These are phyloP conservation scores for Solanum paucissectum DNA, from an alignment of 257 asterid genomes.

Conservation along the genomic window DNA sequence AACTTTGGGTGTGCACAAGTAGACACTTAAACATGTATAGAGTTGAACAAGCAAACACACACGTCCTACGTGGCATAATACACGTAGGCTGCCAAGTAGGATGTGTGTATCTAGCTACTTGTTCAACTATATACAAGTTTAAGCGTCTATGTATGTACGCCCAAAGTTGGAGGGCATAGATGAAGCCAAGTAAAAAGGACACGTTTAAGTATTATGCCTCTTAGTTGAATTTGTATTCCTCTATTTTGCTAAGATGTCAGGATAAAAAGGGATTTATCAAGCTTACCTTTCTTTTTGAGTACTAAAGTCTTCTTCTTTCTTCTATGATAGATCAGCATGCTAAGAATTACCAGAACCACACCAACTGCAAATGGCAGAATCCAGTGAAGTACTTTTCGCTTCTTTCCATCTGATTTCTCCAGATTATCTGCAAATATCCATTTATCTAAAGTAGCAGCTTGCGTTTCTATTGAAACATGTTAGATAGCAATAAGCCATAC, in stretches of 20 bases:
- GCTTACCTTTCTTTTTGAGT: background rate
- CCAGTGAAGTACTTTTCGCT: background rate
- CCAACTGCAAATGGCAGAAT: background rate
- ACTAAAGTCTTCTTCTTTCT: background rate
- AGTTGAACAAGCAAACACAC: too few relatives aligned
- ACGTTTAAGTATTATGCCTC: background rate
- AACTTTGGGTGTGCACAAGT: too few relatives aligned
- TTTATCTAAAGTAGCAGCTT: too few relatives aligned
- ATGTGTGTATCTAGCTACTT: too few relatives aligned
- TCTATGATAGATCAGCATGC: background rate
- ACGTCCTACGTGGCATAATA: too few relatives aligned
- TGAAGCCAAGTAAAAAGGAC: too few relatives aligned
- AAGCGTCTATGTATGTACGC: rapidly evolving
- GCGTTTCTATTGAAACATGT: too few relatives aligned
- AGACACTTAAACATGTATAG: too few relatives aligned
- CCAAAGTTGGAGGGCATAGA: too few relatives aligned
- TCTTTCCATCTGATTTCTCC: background rate
- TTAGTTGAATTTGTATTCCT: background rate
- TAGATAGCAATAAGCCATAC: background rate
- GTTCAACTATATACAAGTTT: too few relatives aligned
- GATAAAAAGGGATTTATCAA: background rate
- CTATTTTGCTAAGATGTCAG: background rate
- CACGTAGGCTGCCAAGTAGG: too few relatives aligned
- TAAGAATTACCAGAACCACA: background rate
- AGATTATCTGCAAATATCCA: background rate